Evolutionary conservation across 768 basidiomycete genomes (phyloP), one percentile per base, ranked within the genome.

Genomic region (Leccinum boreale): DNA sequence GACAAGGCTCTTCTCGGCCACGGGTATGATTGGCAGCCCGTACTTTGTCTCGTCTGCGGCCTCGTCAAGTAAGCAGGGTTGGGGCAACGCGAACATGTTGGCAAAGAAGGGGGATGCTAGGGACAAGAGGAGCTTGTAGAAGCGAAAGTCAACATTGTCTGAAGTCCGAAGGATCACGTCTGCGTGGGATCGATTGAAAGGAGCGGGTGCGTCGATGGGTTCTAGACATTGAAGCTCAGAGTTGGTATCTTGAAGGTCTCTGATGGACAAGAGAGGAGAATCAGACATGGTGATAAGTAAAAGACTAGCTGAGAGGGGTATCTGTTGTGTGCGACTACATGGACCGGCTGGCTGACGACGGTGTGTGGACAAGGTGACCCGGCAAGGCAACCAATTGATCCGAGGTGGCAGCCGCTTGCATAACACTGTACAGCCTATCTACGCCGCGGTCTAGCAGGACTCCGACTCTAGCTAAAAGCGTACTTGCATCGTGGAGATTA

Each of bases 41-140:
- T 73, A 66, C 53, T 70, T 71, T 44, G 55, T 74, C 42, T 65
- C 63, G 58, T 74, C 67, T 12, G 66, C 69, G 17, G 64, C 52
- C 14, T 60, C 62, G 47, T 73, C 73, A 9, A 66, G 59, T 10
- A 68, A 55, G 21, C 52, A 48, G 1, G 83, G 77, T 42, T 75
- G 74, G 24, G 84, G 84, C 26, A 85, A 67, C 8, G 77, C 74
- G 61, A 86, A 81, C 74, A 84, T 80, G 60, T 77, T 75, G 50
- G 74, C 73, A 61, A 87, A 86, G 67, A 87, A 79, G 5, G 81
- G 75, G 10, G 86, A 87, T 1, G 83, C 79, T 15, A 84, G 64
- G 17, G 81, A 76, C 11, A 87, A 73, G 55, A 86, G 71, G 42
- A 78, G 61, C 61, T 81, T 82, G 75, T 81, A 81, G 55, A 82